Conservation (phyloP, 2,329 filamentous ascomycete genomes). For the Sphaceloma murrayae region DNA sequence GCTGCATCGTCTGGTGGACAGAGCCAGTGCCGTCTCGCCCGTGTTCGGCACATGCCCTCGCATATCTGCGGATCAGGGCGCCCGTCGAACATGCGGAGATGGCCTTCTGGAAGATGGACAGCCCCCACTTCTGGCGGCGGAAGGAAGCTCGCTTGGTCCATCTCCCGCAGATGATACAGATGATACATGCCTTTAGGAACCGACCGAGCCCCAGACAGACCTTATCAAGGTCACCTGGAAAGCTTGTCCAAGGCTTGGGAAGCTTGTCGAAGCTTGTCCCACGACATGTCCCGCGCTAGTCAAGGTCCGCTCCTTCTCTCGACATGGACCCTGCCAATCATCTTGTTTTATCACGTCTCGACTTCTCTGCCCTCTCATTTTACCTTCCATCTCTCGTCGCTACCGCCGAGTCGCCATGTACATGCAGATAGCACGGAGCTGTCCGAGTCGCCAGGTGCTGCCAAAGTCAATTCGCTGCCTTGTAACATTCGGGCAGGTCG, state of each 20-base stretch:
- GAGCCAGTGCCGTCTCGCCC: no score
- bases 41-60: no score
- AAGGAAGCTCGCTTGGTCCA: no score
- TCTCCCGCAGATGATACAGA: no score
- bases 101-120: no score
- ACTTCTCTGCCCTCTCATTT: constrained; percentile 8
- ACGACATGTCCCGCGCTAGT: background rate
- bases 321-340: background rate
- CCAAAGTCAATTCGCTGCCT: background rate
- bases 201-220: no score
- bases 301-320: background rate
- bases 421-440: background rate
- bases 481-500: constrained; percentile 9
- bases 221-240: constrained; percentile 6
- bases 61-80: no score
- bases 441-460: background rate
- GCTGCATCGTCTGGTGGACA: no score
- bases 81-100: no score
- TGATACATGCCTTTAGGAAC: no score
- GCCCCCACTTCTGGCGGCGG: no score
- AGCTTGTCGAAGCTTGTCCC: constrained; percentile 8
- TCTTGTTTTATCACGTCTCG: background rate
- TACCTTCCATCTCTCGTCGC: background rate
- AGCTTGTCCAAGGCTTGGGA: constrained; percentile 14
- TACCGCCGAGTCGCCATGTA: background rate